A percentile compares a stretch with the other conserved stretches of the same genome.
Evolutionary conservation across 2,329 filamentous ascomycete species (phyloP).

Genomic region (Cryphonectria parasitica): DNA sequence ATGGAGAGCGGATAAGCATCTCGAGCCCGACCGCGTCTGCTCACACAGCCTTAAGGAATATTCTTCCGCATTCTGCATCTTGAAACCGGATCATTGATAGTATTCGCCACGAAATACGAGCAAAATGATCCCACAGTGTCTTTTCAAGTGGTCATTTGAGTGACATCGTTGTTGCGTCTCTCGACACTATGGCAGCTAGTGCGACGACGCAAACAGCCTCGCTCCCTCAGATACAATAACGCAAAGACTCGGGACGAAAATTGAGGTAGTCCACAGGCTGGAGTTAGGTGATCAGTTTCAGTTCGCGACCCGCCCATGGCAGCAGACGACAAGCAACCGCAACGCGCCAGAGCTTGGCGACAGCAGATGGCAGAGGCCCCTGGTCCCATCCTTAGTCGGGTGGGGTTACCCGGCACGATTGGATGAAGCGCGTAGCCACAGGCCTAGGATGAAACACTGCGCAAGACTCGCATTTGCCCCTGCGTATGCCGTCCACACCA

Average conservation of each 20-base stretch:
- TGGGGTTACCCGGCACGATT: conserved; percentile 3
- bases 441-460: conserved; percentile 5
- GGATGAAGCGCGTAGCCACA: conserved; percentile 10
- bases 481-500: conserved; percentile 5
- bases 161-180: background rate
- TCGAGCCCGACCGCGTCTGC: background rate
- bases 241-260: background rate
- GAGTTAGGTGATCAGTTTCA: background rate
- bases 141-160: background rate
- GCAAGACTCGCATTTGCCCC: conserved; percentile 4
- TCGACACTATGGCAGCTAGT: background rate
- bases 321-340: background rate
- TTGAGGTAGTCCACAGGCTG: background rate
- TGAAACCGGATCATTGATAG: conserved; percentile 11
- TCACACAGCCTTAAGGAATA: background rate
- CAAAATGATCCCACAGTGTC: background rate
- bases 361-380: background rate
- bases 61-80: conserved; percentile 17
- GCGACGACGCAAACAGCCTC: background rate
- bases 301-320: background rate
- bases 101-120: conserved; percentile 2
- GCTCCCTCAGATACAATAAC: background rate
- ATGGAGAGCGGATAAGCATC: background rate
- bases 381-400: background rate
- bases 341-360: background rate